phyloP scores from a whole-genome alignment of 176 grass and related monocot species.

The Oryza brachyantha region DNA sequence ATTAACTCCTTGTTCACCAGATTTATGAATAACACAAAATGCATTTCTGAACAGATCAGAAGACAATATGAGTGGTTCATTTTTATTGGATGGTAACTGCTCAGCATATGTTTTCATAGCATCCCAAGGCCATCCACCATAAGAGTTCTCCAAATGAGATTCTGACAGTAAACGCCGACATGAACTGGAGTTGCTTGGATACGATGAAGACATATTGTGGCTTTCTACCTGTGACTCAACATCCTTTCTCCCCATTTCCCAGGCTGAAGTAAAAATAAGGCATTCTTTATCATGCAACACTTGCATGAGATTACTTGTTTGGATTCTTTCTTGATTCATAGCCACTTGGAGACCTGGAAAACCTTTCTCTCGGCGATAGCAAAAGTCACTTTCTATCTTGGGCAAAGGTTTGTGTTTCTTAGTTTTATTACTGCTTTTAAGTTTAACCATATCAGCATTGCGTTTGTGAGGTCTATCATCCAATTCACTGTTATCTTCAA shows the following conservation, averaged over 20 bases:
- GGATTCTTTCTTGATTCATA: conserved; percentile 52
- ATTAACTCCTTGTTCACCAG: conserved; percentile 75
- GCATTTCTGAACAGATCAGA: conserved; percentile 63
- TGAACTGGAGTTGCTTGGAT: conserved; percentile 35
- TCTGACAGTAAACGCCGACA: conserved; percentile 40
- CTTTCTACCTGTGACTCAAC: conserved; percentile 28
- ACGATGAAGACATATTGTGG: not conserved
- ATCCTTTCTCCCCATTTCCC: conserved; percentile 31
- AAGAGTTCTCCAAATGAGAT: conserved; percentile 44
- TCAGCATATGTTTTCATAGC: conserved; percentile 54
- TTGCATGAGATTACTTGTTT: conserved; percentile 25
- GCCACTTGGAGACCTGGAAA: conserved; percentile 79
- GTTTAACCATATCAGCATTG: conserved; percentile 48
- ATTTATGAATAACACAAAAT: conserved; percentile 58
- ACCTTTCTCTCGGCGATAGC: conserved; percentile 79
- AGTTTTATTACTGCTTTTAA: conserved; percentile 36
- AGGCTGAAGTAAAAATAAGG: conserved; percentile 42
- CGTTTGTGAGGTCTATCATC: conserved; percentile 42
- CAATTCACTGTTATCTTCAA: conserved; percentile 25
- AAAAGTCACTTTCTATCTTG: conserved; percentile 56
- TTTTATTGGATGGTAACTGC: conserved; percentile 37
- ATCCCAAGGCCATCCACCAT: conserved; percentile 72
- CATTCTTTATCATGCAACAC: conserved; percentile 37
- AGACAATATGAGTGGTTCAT: conserved; percentile 45
- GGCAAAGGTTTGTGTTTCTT: conserved; percentile 70